phyloP scores from a whole-genome alignment of 1,284 basidiomycete genomes.

The Cutaneotrichosporon mucoides region DNA sequence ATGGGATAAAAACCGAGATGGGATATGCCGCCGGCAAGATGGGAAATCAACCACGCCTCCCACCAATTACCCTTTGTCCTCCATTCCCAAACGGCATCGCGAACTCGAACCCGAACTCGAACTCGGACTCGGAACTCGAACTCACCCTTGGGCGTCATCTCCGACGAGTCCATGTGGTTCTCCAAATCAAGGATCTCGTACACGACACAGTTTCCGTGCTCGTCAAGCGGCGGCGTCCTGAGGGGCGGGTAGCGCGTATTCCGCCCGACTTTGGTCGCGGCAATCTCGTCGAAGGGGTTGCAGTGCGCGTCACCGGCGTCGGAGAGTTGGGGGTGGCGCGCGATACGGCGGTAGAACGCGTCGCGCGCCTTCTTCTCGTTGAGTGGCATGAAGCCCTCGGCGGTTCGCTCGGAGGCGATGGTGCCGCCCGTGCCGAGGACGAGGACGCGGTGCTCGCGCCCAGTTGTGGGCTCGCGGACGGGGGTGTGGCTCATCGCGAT shows the following conservation, averaged over 20 bases:
- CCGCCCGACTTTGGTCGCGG: conserved; percentile 11
- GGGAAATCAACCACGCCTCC: too few relatives aligned
- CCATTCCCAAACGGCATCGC: too few relatives aligned
- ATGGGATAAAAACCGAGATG: too few relatives aligned
- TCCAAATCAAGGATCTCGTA: conserved; percentile 47
- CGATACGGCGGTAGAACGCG: conserved; percentile 41
- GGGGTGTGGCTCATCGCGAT: conserved; percentile 3
- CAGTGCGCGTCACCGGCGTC: conserved; percentile 13
- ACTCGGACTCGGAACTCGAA: not conserved
- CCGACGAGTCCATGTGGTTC: conserved; percentile 43
- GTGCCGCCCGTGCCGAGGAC: conserved; percentile 46
- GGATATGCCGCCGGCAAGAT: too few relatives aligned
- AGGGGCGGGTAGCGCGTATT: conserved; percentile 37
- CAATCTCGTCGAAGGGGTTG: not conserved
- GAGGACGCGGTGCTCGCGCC: conserved; percentile 21
- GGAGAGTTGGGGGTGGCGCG: conserved; percentile 41
- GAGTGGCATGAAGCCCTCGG: conserved; percentile 33
- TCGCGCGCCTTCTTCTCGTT: conserved; percentile 33
- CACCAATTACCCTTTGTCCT: too few relatives aligned
- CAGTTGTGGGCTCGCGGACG: not conserved
- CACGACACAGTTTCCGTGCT: conserved; percentile 29
- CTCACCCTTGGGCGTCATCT: conserved; percentile 46
- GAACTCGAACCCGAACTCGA: too few relatives aligned
- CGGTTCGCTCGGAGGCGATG: conserved; percentile 41
- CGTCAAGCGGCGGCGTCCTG: conserved; percentile 38